phyloP scores from a whole-genome alignment of 1,284 basidiomycete genomes.

The Rugosomyces carneus region DNA sequence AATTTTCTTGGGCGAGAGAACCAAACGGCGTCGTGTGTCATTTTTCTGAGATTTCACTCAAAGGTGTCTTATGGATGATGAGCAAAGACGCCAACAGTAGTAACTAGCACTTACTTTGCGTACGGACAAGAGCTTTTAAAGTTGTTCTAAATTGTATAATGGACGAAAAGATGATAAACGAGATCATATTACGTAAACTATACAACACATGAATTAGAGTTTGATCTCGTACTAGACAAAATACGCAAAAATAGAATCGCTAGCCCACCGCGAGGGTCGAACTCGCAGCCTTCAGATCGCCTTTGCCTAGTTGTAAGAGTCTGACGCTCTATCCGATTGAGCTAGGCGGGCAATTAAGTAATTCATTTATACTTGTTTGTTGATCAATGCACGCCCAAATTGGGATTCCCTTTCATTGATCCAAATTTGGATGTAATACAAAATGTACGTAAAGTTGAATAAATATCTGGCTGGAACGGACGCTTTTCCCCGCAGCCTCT shows the following conservation, averaged over 20 bases:
- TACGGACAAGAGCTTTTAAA: no score
- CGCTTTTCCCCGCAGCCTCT: not conserved
- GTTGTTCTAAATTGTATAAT: no score
- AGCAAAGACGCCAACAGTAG: no score
- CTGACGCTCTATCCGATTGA: conserved; percentile 87
- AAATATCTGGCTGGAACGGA: no score
- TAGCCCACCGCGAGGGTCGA: conserved; percentile 90
- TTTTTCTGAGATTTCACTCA: conserved; percentile 30
- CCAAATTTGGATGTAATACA: conserved; percentile 1
- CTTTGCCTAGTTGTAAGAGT: conserved; percentile 43
- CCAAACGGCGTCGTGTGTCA: conserved; percentile 92
- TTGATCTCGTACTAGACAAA: no score
- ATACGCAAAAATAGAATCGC: not conserved
- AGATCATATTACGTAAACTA: conserved; percentile 32
- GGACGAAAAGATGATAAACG: not conserved
- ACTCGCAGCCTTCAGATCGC: conserved; percentile 83
- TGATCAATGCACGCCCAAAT: not conserved
- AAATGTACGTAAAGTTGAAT: no score
- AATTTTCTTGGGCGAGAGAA: conserved; percentile 91
- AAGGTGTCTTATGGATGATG: conserved; percentile 6
- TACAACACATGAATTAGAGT: conserved; percentile 28
- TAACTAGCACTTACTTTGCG: no score
- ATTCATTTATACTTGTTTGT: not conserved
- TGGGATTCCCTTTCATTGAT: conserved; percentile 7
- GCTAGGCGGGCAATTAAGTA: conserved; percentile 59